Base-by-base conservation (phyloP, 2,329 filamentous ascomycete species). In the Aspergillus neoniger region DNA sequence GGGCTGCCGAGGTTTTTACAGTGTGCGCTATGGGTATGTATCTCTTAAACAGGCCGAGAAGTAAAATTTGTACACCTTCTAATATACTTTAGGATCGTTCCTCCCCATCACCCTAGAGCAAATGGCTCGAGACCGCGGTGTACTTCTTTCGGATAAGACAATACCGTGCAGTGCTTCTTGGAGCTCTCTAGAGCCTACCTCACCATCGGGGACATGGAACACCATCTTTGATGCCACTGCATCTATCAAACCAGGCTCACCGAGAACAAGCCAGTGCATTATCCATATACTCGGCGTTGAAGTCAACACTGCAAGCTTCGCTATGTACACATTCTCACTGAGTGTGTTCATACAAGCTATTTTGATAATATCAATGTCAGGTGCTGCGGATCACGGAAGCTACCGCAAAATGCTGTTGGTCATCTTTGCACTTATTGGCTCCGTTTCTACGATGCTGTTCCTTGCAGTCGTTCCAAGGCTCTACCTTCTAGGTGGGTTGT, bases 251-350 rank as follows among this genome's bases (percentile, higher is more conserved):
- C 62, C 65, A 36, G 57, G 38, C 8, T 57, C 55, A 47, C 65
- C 67, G 68, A 75, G 67, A 65, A 81, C 66, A 44, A 83, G 82
- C 52, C 91, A 96, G 74, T 99, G 95, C 72, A 82, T 98, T 61
- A 87, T 98, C 61, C 86, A 89, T 65, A 81, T 98, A 5, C 80
- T 96, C 23, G 94, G 94, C 5, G 76, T 90, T 61, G 89, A 96
- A 70, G 89, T 99, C 79, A 98, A 98, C 77, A 97, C 94, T 0
- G 93, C 94, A 38, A 96, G 91, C 76, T 97, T 98, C 76, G 94
- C 92, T 74, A 96, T 98, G 92, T 98, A 98, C 78, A 97, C 92
- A 2, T 99, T 99, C 77, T 96, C 92, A 60, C 82, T 96, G 70
- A 96, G 91, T 73, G 95, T 99, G 1, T 77, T 97, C 19, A 76